Evolutionary conservation across 2,329 filamentous ascomycete genomes (phyloP).

Genomic region (Intubia oerlemansii): DNA sequence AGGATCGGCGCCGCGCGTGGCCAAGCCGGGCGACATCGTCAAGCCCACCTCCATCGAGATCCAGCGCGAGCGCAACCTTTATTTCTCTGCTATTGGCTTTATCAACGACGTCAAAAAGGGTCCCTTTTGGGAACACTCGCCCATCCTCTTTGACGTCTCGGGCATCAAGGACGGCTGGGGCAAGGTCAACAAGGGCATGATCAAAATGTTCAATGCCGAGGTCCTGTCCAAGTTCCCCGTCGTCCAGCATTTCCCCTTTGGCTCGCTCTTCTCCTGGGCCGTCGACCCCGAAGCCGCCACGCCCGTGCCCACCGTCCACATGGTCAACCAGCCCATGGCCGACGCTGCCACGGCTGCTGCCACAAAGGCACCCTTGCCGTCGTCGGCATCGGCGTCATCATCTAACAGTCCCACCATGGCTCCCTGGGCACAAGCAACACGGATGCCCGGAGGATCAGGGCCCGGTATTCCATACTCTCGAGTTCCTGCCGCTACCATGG

Average conservation of each 20-base stretch:
- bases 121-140: constrained; percentile 93
- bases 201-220: constrained; percentile 98
- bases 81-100: constrained; percentile 89
- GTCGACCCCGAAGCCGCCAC: constrained; percentile 35
- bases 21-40: constrained; percentile 48
- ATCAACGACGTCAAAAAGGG: constrained; percentile 94
- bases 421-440: constrained; percentile 11
- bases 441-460: constrained; percentile 8
- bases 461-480: constrained; percentile 18
- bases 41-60: constrained; percentile 41
- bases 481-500: constrained; percentile 7
- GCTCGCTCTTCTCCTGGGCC: constrained; percentile 61
- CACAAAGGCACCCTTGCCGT: not conserved
- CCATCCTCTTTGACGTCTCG: constrained; percentile 83
- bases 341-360: constrained; percentile 1
- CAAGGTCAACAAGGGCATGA: constrained; percentile 98
- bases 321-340: constrained; percentile 29
- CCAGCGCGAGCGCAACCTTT: constrained; percentile 54
- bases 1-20: constrained; percentile 52
- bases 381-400: too few species aligned
- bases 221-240: constrained; percentile 94
- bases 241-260: constrained; percentile 86
- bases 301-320: constrained; percentile 31
- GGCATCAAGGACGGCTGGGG: constrained; percentile 88
- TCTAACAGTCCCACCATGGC: too few species aligned